Base-by-base conservation (phyloP, 2,329 filamentous ascomycete genomes). In the Epichloe gansuensis region DNA sequence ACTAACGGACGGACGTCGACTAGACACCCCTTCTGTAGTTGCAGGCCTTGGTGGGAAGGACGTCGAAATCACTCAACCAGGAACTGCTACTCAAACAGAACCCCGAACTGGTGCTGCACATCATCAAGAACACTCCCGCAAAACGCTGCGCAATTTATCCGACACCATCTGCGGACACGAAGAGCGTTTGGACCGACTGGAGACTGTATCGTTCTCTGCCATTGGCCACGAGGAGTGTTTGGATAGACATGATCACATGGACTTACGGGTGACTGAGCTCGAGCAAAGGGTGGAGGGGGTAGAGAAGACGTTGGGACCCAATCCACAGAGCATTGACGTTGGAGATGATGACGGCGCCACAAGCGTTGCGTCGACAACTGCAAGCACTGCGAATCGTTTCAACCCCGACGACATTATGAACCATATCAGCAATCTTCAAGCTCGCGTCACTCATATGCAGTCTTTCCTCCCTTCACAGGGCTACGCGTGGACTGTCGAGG, bases 401-500 rank as follows among this genome's bases (percentile, higher is more conserved):
- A 60, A 64, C 11, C 68, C 72, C 37, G 69, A 71, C 34, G 74
- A 80, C 54, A 62, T 81, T 11, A 68, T 72, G 58, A 73, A 63
- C 48, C 74, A 80, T 56, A 67, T 82, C 2, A 71, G 77, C 56
- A 63, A 65, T 6, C 64, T 81, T 1, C 72, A 75, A 57, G 70
- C 73, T 3, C 75, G 77, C 55, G 67, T 81, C 48, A 66, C 71
- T 34, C 72, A 78, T 44, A 71, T 88, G 9, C 82, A 86, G 63
- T 74, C 75, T 5, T 70, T 77, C 9, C 66, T 81, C 34, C 85
- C 86, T n/a, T 81, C 84, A 0, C 72, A 72, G 31, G 67, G 69
- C 43, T 74, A 78, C 42, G 84, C 86, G 0, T 90, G 86, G 84
- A 79, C 86, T 57, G 71, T 91, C 2, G 86, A 91, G 61, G 83